A percentile compares a stretch with the other conserved stretches of the same genome.
Conservation (phyloP, 1,284 basidiomycete species). For the Marasmius tenuissimus region DNA sequence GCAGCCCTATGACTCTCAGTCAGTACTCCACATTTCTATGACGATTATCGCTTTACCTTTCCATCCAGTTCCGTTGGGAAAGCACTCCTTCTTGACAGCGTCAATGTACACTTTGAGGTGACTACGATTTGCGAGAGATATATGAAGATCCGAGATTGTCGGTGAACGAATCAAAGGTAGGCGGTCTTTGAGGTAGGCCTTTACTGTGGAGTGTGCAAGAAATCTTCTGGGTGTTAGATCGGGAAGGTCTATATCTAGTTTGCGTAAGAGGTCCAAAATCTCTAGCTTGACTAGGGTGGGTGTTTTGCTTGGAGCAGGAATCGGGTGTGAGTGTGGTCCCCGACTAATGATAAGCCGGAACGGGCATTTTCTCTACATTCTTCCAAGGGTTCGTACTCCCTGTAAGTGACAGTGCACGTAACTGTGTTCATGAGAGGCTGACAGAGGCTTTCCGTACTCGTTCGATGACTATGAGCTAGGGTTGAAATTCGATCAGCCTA, state of each 20-base stretch:
- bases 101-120: slow-evolving; percentile 20
- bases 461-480: neutral
- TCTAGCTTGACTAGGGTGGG: slow-evolving; percentile 8
- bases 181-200: slow-evolving; percentile 11
- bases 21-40: too few relatives aligned
- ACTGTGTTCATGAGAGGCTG: slow-evolving; percentile 7
- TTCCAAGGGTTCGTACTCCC: slow-evolving; percentile 15
- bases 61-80: slow-evolving; percentile 17
- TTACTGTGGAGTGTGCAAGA: slow-evolving; percentile 17
- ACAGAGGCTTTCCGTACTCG: slow-evolving; percentile 2
- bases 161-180: slow-evolving; percentile 11
- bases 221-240: slow-evolving; percentile 23
- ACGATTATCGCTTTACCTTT: too few relatives aligned
- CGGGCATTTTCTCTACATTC: slow-evolving; percentile 15
- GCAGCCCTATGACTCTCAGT: neutral
- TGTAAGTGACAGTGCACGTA: slow-evolving; percentile 12
- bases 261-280: slow-evolving; percentile 9
- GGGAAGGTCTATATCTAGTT: slow-evolving; percentile 16
- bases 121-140: slow-evolving; percentile 19
- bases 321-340: slow-evolving; percentile 17
- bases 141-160: slow-evolving; percentile 19
- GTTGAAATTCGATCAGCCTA: neutral
- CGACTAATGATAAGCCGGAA: slow-evolving; percentile 12
- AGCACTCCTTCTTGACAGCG: slow-evolving; percentile 4
- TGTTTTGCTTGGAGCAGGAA: slow-evolving; percentile 19